Evolutionary conservation across 768 basidiomycete genomes (phyloP).

Genomic region (Suillus sp.): DNA sequence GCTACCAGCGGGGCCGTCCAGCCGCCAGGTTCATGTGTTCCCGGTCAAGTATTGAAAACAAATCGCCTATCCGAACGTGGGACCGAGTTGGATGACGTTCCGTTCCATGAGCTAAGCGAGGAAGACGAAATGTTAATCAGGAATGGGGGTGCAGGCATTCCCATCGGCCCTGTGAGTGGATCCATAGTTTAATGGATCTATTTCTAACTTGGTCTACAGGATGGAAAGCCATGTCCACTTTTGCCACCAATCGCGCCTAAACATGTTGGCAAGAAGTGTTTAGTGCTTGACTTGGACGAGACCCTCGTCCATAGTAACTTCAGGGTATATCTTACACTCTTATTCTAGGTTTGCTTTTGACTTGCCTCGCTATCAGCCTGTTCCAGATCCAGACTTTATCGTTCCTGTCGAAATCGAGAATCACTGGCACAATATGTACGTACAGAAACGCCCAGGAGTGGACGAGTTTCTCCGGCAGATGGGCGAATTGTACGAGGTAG

Average conservation of each 20-base stretch:
- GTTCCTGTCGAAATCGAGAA: conserved; percentile 96
- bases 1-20: conserved; percentile 85
- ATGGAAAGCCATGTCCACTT: conserved; percentile 79
- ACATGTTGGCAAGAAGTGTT: conserved; percentile 82
- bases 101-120: conserved; percentile 36
- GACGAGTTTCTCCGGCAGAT: conserved; percentile 92
- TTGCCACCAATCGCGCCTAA: conserved; percentile 73
- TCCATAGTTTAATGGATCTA: background rate
- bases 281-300: conserved; percentile 92
- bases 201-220: conserved; percentile 42
- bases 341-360: background rate
- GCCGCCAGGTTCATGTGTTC: conserved; percentile 68
- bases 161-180: conserved; percentile 74
- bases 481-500: conserved; percentile 94
- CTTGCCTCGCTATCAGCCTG: conserved; percentile 55
- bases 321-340: conserved; percentile 57
- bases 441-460: conserved; percentile 93
- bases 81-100: conserved; percentile 39
- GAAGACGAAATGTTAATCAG: conserved; percentile 79
- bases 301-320: conserved; percentile 93
- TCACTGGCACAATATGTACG: conserved; percentile 94
- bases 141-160: conserved; percentile 88
- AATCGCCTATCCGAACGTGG: conserved; percentile 41
- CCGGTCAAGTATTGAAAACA: conserved; percentile 2
- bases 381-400: conserved; percentile 87